Conservation (phyloP, 805 yeast genomes). For the Kazachstania bromeliacearum region DNA sequence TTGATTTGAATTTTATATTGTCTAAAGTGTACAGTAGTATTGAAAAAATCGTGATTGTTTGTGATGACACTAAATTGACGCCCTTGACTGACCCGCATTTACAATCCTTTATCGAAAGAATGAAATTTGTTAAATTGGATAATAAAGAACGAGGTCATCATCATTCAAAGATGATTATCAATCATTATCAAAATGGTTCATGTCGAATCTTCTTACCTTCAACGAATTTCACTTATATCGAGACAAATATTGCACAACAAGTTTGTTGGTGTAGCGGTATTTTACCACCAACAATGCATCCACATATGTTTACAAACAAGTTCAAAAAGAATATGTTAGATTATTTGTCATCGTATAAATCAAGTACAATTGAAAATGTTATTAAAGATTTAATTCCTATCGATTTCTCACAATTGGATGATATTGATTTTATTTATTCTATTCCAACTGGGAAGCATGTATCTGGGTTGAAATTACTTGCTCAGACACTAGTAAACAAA, state of each 20-base stretch:
- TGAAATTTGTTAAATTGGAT: slow-evolving; percentile 22
- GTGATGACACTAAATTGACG: slow-evolving; percentile 28
- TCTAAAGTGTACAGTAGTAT: slow-evolving; percentile 19
- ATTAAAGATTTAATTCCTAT: too few species aligned
- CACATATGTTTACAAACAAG: too few species aligned
- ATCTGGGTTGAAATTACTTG: slow-evolving; percentile 23
- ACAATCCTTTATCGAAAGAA: slow-evolving; percentile 6
- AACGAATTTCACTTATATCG: slow-evolving; percentile 46
- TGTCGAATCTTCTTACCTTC: slow-evolving; percentile 50
- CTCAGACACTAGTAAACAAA: slow-evolving; percentile 3
- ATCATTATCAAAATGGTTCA: slow-evolving; percentile 38
- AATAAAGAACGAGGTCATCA: slow-evolving; percentile 41
- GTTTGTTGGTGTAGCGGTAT: slow-evolving; percentile 63
- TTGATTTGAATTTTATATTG: slow-evolving; percentile 35
- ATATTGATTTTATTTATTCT: slow-evolving; percentile 44
- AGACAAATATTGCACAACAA: slow-evolving; percentile 51
- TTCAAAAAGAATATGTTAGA: slow-evolving; percentile 39
- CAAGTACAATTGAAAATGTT: slow-evolving; percentile 21
- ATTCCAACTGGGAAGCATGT: slow-evolving; percentile 37
- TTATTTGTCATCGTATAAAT: slow-evolving; percentile 38
- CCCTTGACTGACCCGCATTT: slow-evolving; percentile 12
- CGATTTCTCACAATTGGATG: slow-evolving; percentile 41
- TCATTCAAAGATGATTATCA: slow-evolving; percentile 62
- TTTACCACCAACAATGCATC: too few species aligned
- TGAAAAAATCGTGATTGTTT: slow-evolving; percentile 20